Evolutionary conservation across 441 rosid species (phyloP).

Genomic region (Aleurites moluccanus): DNA sequence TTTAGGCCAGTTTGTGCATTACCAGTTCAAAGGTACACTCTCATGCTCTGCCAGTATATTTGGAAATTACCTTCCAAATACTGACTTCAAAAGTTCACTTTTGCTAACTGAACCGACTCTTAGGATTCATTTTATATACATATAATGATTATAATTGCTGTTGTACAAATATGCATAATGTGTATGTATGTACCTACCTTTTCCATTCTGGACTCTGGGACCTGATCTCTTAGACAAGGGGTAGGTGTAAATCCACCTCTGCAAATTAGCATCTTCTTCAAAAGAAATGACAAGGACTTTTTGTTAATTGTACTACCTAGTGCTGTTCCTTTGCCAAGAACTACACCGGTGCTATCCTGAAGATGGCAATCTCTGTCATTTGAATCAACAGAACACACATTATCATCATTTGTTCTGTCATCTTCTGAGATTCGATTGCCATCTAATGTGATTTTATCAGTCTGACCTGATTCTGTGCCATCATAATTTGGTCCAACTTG

Average conservation of each 20-base stretch:
- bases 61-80: too few relatives aligned
- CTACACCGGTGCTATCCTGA: conserved; percentile 3
- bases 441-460: background rate
- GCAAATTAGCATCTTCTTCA: conserved; percentile 50
- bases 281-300: conserved; percentile 44
- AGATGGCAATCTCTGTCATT: conserved; percentile 8
- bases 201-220: conserved; percentile 44
- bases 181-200: conserved; percentile 39
- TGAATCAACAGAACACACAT: too few relatives aligned
- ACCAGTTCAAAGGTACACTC: too few relatives aligned
- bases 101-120: too few relatives aligned
- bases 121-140: background rate
- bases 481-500: conserved; percentile 16
- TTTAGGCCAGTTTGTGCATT: too few relatives aligned
- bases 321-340: conserved; percentile 28
- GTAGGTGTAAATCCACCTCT: conserved; percentile 41
- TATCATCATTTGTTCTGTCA: conserved; percentile 11
- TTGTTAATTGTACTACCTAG: conserved; percentile 28
- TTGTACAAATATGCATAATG: too few relatives aligned
- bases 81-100: too few relatives aligned
- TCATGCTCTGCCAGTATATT: too few relatives aligned
- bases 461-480: conserved; percentile 12
- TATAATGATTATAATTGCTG: too few relatives aligned
- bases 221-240: conserved; percentile 39
- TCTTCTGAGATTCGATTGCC: conserved; percentile 14